phyloP scores from a whole-genome alignment of 2,329 filamentous ascomycete species.

The Zymoseptoria tritici region DNA sequence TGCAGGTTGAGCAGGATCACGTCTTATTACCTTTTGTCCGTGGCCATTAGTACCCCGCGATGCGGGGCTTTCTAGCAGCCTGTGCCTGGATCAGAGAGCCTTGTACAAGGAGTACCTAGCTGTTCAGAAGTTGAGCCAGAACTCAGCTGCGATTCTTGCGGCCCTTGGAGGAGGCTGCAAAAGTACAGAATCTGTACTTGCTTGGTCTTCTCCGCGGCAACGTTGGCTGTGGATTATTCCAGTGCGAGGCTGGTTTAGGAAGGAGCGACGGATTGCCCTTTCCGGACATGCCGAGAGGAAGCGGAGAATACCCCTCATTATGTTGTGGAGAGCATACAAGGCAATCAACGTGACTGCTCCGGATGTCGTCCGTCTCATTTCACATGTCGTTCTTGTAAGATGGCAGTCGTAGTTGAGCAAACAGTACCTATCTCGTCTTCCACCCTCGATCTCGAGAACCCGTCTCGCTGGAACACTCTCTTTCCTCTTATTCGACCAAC shows the following conservation, averaged over 20 bases:
- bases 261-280: not conserved
- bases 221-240: not conserved
- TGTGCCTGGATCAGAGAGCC: not conserved
- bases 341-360: not conserved
- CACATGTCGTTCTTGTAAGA: slow-evolving; percentile 8
- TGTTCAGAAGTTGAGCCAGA: not conserved
- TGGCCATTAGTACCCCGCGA: not conserved
- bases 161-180: not conserved
- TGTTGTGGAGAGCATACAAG: not conserved
- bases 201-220: not conserved
- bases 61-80: not conserved
- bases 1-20: not conserved
- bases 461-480: slow-evolving; percentile 27
- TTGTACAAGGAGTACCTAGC: not conserved
- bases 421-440: slow-evolving; percentile 27
- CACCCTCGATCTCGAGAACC: slow-evolving; percentile 25
- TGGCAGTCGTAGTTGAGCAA: slow-evolving; percentile 32
- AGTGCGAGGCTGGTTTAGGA: not conserved
- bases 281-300: not conserved
- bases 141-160: not conserved
- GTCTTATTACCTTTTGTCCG: not conserved
- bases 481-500: slow-evolving; percentile 30
- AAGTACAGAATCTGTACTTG: not conserved
- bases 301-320: not conserved
- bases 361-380: not conserved